Evolutionary conservation across 2,329 filamentous ascomycete species (phyloP).

Genomic region (Pseudocercospora vitis): DNA sequence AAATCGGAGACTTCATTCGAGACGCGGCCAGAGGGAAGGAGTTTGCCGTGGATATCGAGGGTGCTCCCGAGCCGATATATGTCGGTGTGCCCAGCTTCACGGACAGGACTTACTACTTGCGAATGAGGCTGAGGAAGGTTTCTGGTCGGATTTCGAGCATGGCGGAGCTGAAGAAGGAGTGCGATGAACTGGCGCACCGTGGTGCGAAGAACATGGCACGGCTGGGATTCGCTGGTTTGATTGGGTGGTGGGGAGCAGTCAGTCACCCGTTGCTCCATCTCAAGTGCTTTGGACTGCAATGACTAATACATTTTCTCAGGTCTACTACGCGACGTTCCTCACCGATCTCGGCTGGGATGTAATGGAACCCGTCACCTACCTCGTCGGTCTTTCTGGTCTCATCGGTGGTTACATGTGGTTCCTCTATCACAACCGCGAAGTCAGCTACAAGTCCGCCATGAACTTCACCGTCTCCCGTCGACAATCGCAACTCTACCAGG

Average conservation of each 20-base stretch:
- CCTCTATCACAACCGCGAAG: slow-evolving; percentile 84
- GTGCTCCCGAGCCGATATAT: slow-evolving; percentile 64
- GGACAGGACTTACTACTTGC: slow-evolving; percentile 86
- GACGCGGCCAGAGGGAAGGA: slow-evolving; percentile 82
- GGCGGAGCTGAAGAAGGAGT: slow-evolving; percentile 75
- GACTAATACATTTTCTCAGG: neutral
- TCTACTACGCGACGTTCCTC: slow-evolving; percentile 67
- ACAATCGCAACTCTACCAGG: slow-evolving; percentile 73
- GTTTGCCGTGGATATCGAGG: slow-evolving; percentile 81
- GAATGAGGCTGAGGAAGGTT: slow-evolving; percentile 71
- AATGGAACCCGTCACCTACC: slow-evolving; percentile 87
- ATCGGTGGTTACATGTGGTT: slow-evolving; percentile 95
- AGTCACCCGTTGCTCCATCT: neutral
- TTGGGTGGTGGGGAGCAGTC: slow-evolving; percentile 74
- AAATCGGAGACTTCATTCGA: slow-evolving; percentile 90
- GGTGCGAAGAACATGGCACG: slow-evolving; percentile 77
- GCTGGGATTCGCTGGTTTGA: slow-evolving; percentile 71
- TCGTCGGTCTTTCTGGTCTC: slow-evolving; percentile 79
- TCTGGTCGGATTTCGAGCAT: slow-evolving; percentile 67
- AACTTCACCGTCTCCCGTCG: slow-evolving; percentile 80
- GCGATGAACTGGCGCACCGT: slow-evolving; percentile 73
- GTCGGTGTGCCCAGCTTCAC: slow-evolving; percentile 84
- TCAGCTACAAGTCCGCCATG: slow-evolving; percentile 78
- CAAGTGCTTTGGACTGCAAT: no score
- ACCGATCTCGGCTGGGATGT: slow-evolving; percentile 86